Percentiles rank a stretch among this genome's conserved stretches.
These are phyloP conservation scores for Fusarium algeriense DNA, from an alignment of 2,329 filamentous ascomycete genomes.

Conservation along the genomic window DNA sequence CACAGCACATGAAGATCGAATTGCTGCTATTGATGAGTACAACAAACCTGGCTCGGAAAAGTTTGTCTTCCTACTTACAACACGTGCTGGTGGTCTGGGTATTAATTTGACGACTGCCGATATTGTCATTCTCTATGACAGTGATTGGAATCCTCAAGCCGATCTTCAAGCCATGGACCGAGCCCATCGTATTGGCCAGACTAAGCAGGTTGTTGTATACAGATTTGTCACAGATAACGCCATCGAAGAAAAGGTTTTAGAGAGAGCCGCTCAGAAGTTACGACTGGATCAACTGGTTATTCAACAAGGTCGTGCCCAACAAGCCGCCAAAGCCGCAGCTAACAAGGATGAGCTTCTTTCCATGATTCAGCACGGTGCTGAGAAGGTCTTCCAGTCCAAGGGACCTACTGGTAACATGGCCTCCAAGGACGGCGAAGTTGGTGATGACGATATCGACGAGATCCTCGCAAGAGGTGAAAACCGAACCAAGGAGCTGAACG, in stretches of 20 bases:
- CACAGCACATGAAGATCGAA: slow-evolving; percentile 97
- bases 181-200: slow-evolving; percentile 97
- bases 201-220: slow-evolving; percentile 97
- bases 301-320: slow-evolving; percentile 94
- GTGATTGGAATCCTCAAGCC: slow-evolving; percentile 98
- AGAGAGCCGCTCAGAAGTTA: slow-evolving; percentile 95
- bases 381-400: slow-evolving; percentile 87
- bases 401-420: slow-evolving; percentile 71
- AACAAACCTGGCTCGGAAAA: slow-evolving; percentile 96
- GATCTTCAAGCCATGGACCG: slow-evolving; percentile 99
- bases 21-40: slow-evolving; percentile 97
- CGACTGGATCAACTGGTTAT: slow-evolving; percentile 97
- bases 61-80: slow-evolving; percentile 95
- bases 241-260: slow-evolving; percentile 97
- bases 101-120: slow-evolving; percentile 97
- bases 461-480: slow-evolving; percentile 89
- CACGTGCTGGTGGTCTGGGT: slow-evolving; percentile 92
- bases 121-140: slow-evolving; percentile 96
- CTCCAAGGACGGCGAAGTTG: slow-evolving; percentile 72
- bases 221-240: slow-evolving; percentile 97
- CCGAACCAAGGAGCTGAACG: slow-evolving; percentile 89
- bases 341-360: slow-evolving; percentile 96
- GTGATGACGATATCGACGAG: slow-evolving; percentile 89
- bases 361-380: slow-evolving; percentile 99
- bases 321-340: slow-evolving; percentile 88